Evolutionary conservation across 352 stramenopile species (phyloP).

Genomic region (Phytopythium aichiense): DNA sequence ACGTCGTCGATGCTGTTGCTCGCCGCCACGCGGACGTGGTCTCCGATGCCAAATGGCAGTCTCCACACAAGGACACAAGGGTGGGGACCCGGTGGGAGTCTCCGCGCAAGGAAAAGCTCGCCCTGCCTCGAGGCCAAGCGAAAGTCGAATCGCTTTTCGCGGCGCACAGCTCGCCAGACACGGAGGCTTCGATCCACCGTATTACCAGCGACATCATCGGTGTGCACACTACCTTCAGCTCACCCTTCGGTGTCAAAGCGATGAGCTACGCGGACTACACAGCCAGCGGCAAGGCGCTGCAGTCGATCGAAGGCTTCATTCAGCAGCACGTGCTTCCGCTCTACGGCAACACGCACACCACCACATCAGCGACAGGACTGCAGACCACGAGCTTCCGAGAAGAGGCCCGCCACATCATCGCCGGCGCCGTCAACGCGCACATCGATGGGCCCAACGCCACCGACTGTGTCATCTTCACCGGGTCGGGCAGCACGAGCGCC

Average conservation of each 20-base stretch:
- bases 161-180: constrained; percentile 96
- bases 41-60: neutral
- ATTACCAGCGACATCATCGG: constrained; percentile 43
- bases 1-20: neutral
- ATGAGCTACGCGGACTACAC: constrained; percentile 95
- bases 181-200: constrained; percentile 21
- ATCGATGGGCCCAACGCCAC: constrained; percentile 71
- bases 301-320: constrained; percentile 91
- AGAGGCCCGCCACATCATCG: constrained; percentile 92
- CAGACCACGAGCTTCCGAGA: constrained; percentile 92
- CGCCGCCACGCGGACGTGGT: neutral
- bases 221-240: constrained; percentile 39
- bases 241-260: constrained; percentile 65
- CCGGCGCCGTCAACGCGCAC: constrained; percentile 78
- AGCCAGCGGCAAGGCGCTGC: constrained; percentile 85
- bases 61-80: neutral
- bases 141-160: neutral
- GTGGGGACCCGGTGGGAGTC: neutral
- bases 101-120: neutral
- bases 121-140: neutral
- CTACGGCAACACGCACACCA: constrained; percentile 98
- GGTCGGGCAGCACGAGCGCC: constrained; percentile 82
- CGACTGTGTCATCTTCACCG: constrained; percentile 95
- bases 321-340: constrained; percentile 85
- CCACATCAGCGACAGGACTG: constrained; percentile 58